Conservation (phyloP, 2,329 filamentous ascomycete species). For the Pochonia chlamydosporia region DNA sequence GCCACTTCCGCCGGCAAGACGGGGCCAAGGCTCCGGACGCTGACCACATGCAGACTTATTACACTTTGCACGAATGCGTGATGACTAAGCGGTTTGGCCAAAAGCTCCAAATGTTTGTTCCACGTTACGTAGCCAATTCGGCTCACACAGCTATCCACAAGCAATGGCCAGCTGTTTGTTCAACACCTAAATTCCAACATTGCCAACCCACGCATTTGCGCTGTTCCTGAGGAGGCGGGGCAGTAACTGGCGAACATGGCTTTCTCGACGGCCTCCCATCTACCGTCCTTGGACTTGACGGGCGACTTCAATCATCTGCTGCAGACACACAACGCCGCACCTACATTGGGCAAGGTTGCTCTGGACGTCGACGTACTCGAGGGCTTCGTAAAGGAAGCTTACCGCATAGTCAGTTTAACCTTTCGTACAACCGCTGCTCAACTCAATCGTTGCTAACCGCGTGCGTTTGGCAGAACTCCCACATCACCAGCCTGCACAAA, state of each 20-base stretch:
- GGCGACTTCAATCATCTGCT: slow-evolving; percentile 64
- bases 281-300: slow-evolving; percentile 55
- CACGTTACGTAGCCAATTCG: slow-evolving; percentile 2
- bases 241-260: slow-evolving; percentile 2
- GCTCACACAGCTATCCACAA: background rate
- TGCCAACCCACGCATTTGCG: background rate
- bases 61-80: too few species aligned
- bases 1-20: too few species aligned
- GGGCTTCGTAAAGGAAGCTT: slow-evolving; percentile 89
- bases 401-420: slow-evolving; percentile 66
- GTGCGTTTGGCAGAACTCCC: slow-evolving; percentile 60
- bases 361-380: slow-evolving; percentile 51
- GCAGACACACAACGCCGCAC: slow-evolving; percentile 48
- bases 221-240: background rate
- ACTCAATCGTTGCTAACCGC: background rate
- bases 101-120: too few species aligned
- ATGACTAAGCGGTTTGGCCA: slow-evolving; percentile 5
- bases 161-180: background rate
- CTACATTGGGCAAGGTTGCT: slow-evolving; percentile 37
- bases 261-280: slow-evolving; percentile 7
- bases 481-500: slow-evolving; percentile 72
- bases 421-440: background rate
- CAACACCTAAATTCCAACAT: background rate
- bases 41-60: too few species aligned
- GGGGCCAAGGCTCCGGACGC: too few species aligned